phyloP scores from a whole-genome alignment of 1,139 yeast genomes.

The Yamadazyma membranifaciens region DNA sequence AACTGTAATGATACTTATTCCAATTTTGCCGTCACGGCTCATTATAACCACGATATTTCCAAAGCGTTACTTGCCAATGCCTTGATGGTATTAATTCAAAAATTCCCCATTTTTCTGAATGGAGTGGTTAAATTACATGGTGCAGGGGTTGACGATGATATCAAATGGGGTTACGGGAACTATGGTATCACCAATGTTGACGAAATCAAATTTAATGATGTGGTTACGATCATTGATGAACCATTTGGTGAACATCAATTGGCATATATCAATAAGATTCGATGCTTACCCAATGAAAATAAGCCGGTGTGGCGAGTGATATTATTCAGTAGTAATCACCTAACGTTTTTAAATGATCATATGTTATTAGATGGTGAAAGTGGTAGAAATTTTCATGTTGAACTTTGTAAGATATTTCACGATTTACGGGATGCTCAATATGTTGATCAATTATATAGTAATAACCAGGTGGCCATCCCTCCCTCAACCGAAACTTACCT shows the following conservation, averaged over 20 bases:
- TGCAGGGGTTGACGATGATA: slow-evolving; percentile 1
- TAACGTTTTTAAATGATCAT: slow-evolving; percentile 34
- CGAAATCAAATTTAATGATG: slow-evolving; percentile 23
- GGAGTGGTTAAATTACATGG: slow-evolving; percentile 18
- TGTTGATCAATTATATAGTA: not conserved
- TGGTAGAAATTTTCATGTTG: slow-evolving; percentile 31
- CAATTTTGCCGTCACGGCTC: slow-evolving; percentile 29
- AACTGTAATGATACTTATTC: slow-evolving; percentile 22
- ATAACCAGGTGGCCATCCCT: not conserved
- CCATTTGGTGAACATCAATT: slow-evolving; percentile 18
- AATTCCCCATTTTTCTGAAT: slow-evolving; percentile 22
- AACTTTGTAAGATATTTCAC: slow-evolving; percentile 10
- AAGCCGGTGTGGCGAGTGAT: slow-evolving; percentile 33
- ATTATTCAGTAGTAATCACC: slow-evolving; percentile 21
- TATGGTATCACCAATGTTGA: slow-evolving; percentile 20
- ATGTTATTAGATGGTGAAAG: slow-evolving; percentile 35
- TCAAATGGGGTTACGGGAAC: slow-evolving; percentile 13
- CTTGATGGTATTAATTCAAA: slow-evolving; percentile 19
- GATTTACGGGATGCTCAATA: slow-evolving; percentile 2
- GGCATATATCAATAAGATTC: slow-evolving; percentile 16
- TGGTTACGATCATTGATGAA: slow-evolving; percentile 20
- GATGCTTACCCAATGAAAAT: slow-evolving; percentile 16
- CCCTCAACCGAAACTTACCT: not conserved
- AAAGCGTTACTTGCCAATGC: slow-evolving; percentile 24
- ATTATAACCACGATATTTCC: slow-evolving; percentile 20